Evolutionary conservation across 331 rosid genomes (phyloP).

Genomic region (Rhamnella rubrinervis): DNA sequence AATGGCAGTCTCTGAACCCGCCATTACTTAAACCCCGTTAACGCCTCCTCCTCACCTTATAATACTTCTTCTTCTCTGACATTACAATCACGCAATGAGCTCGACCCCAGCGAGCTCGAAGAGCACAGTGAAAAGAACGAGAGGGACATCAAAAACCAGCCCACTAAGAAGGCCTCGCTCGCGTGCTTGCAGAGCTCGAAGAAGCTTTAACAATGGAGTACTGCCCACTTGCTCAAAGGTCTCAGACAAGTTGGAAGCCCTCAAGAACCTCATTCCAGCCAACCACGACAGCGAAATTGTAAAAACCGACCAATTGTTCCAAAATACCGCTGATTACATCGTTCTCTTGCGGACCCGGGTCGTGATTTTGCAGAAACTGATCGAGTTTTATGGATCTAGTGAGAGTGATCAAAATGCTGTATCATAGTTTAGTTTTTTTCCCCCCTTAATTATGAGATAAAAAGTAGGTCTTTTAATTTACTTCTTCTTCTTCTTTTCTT

Average conservation of each 20-base stretch:
- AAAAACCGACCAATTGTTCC: conserved; percentile 60
- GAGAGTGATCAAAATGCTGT: conserved; percentile 38
- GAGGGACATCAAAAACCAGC: conserved; percentile 25
- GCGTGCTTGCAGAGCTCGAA: conserved; percentile 30
- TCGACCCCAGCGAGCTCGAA: conserved; percentile 42
- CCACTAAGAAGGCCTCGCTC: conserved; percentile 18
- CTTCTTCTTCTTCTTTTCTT: background rate
- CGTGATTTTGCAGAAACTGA: conserved; percentile 63
- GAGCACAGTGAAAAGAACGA: conserved; percentile 37
- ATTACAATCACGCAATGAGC: conserved; percentile 44
- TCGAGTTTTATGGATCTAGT: conserved; percentile 52
- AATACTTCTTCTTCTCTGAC: background rate
- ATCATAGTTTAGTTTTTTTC: conserved; percentile 29
- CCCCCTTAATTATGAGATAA: conserved; percentile 8
- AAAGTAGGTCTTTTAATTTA: background rate
- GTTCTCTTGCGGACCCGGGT: conserved; percentile 61
- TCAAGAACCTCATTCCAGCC: conserved; percentile 47
- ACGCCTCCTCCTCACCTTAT: conserved; percentile 11
- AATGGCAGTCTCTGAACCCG: conserved; percentile 34
- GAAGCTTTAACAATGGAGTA: conserved; percentile 39
- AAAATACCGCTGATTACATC: conserved; percentile 91
- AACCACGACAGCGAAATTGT: conserved; percentile 20
- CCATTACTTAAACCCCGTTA: conserved; percentile 59
- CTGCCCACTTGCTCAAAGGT: conserved; percentile 26
- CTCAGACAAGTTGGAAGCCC: conserved; percentile 45